Base-by-base conservation (phyloP, 2,329 filamentous ascomycete genomes). In the Pseudogymnoascus sp. region DNA sequence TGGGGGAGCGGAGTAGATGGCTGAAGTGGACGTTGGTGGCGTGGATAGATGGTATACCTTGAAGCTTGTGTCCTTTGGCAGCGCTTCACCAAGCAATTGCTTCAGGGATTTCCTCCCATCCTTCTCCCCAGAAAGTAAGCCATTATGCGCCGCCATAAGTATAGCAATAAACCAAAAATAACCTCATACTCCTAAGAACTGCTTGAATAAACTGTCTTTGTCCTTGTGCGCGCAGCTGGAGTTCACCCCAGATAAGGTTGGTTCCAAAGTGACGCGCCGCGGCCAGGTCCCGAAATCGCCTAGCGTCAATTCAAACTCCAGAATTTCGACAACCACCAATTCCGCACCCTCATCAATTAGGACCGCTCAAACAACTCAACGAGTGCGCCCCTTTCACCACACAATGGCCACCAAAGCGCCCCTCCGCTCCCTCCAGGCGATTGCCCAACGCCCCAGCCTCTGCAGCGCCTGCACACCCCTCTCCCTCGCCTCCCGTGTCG, bases 1-100 rank as follows among this genome's bases (percentile, higher is more conserved):
- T 4, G 90, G 90, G 3, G 90, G 87, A 35, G 93, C 83, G 37
- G 90, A 88, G 77, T 89, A 97, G 46, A 99, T 84, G 14, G 93
- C 83, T 7, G 87, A 82, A 66, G 87, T 89, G 72, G 82, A 82
- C 35, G 86, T 88, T 4, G 93, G 90, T 12, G 90, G 89, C 4
- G 93, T 96, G 24, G 91, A 96, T 69, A 97, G 79, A 78, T 99
- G 93, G 75, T 96, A 88, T 70, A 93, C 81, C 67, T 82, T 87
- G 73, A 96, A 89, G 12, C 71, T 76, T 71, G 75, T 73, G 66
- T 76, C 79, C 65, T 81, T 79, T 8, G 85, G 85, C 8, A 89
- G 79, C n/a, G 68, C 66, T 22, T 64, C 64, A 63, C 67, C 67
- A 43, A 74, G 69, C 64, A 68, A 63, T 61, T 72, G 63, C 43